These are phyloP conservation scores for Dactylella cylindrospora DNA, from an alignment of 2,329 filamentous ascomycete genomes.

Conservation along the genomic window DNA sequence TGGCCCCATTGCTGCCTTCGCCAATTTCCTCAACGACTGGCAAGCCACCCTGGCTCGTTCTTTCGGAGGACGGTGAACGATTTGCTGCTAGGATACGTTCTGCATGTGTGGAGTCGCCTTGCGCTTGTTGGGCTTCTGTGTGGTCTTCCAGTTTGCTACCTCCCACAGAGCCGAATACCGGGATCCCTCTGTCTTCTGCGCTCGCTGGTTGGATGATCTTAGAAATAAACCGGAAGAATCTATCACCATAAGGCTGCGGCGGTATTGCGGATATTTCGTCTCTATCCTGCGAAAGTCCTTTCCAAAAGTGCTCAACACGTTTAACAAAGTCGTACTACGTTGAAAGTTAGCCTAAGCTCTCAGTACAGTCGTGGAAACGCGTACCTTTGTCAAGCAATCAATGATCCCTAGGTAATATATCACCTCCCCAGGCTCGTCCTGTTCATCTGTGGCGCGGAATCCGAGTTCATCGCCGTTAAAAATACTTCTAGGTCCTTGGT, in stretches of 20 bases:
- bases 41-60: constrained; percentile 60
- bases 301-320: constrained; percentile 95
- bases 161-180: constrained; percentile 50
- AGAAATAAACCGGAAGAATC: constrained; percentile 89
- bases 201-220: constrained; percentile 80
- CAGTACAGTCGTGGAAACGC: constrained; percentile 18
- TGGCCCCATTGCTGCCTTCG: constrained; percentile 58
- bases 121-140: constrained; percentile 45
- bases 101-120: constrained; percentile 56
- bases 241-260: constrained; percentile 85
- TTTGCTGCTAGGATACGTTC: constrained; percentile 63
- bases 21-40: constrained; percentile 90
- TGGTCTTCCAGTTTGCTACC: constrained; percentile 17
- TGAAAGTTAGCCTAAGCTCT: constrained; percentile 48
- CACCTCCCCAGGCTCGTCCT: constrained; percentile 79
- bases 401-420: constrained; percentile 99
- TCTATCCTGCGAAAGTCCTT: constrained; percentile 80
- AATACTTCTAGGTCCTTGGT: constrained; percentile 67
- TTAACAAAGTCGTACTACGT: constrained; percentile 86
- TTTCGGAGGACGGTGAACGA: constrained; percentile 61
- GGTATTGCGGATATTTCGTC: constrained; percentile 89
- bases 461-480: constrained; percentile 96
- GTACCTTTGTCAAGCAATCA: constrained; percentile 91
- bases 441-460: constrained; percentile 87
- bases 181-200: constrained; percentile 60